Percentiles rank a stretch among this genome's conserved stretches.
phyloP scores from a whole-genome alignment of 495 filamentous ascomycete species.

The Xylaria curta region DNA sequence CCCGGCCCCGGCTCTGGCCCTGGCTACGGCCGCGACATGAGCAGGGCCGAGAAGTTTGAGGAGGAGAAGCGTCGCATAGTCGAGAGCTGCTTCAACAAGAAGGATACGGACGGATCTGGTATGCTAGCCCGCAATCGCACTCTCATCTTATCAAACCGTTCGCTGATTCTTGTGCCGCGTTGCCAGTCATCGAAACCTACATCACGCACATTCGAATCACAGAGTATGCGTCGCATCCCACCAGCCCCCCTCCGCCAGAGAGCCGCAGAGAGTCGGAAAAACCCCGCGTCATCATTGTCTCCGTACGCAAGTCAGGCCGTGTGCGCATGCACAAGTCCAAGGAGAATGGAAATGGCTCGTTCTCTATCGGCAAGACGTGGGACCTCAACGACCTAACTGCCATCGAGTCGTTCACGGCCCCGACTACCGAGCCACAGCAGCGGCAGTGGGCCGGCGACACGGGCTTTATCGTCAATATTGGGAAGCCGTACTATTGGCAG shows the following conservation, averaged over 20 bases:
- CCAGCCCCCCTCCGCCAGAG: conserved; percentile 79
- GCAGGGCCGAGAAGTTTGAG: conserved; percentile 88
- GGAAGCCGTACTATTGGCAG: conserved; percentile 97
- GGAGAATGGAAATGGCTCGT: conserved; percentile 90
- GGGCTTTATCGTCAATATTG: conserved; percentile 87
- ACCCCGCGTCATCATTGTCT: conserved; percentile 85
- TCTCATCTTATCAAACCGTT: not conserved
- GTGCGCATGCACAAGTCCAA: conserved; percentile 96
- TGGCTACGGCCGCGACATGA: conserved; percentile 53
- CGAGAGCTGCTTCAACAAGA: conserved; percentile 88
- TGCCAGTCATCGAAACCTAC: conserved; percentile 85
- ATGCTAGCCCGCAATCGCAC: conserved; percentile 43
- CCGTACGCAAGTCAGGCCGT: conserved; percentile 87
- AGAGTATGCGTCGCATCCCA: conserved; percentile 85
- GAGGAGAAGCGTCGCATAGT: conserved; percentile 94
- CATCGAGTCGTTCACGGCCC: conserved; percentile 77
- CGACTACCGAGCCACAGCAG: conserved; percentile 66
- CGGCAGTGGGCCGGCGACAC: conserved; percentile 78
- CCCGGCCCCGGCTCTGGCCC: conserved; percentile 28
- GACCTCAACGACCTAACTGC: conserved; percentile 82
- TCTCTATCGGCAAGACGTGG: conserved; percentile 99
- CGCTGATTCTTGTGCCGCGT: conserved; percentile 9
- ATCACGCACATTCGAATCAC: conserved; percentile 93
- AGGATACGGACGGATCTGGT: conserved; percentile 82
- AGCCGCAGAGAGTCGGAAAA: conserved; percentile 78